These are phyloP conservation scores for Lathyrus sativus DNA, from an alignment of 306 rosid genomes.

Conservation along the genomic window DNA sequence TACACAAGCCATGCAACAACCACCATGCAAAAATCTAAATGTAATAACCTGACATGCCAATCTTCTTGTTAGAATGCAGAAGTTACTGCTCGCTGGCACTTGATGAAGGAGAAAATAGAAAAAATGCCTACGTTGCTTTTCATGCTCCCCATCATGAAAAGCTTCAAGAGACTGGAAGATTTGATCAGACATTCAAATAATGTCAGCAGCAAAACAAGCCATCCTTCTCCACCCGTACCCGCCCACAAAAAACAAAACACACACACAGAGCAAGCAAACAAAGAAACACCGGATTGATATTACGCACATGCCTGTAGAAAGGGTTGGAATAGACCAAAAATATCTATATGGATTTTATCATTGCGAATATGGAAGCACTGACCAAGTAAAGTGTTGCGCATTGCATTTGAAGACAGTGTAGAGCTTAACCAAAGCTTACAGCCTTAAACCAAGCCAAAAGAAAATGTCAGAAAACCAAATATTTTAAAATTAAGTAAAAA, in stretches of 20 bases:
- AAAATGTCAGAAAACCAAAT: too few species aligned
- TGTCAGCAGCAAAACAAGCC: conserved; percentile 33
- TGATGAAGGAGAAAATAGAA: conserved; percentile 96
- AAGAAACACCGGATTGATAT: too few species aligned
- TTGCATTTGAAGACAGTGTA: too few species aligned
- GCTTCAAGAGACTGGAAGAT: conserved; percentile 93
- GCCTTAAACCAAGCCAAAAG: too few species aligned
- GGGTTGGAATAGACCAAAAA: too few species aligned
- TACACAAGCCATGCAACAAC: conserved; percentile 29
- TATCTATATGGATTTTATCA: too few species aligned
- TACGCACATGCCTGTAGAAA: too few species aligned
- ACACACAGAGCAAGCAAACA: too few species aligned
- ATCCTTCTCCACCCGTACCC: conserved; percentile 22
- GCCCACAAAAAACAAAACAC: conserved; percentile 37
- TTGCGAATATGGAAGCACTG: too few species aligned
- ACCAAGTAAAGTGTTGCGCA: too few species aligned
- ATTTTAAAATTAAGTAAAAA: too few species aligned
- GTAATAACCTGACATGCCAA: conserved; percentile 85
- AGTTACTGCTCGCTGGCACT: conserved; percentile 94
- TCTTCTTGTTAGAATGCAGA: conserved; percentile 77
- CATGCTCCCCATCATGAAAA: conserved; percentile 95
- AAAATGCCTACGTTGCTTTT: conserved; percentile 91
- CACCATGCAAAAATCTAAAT: conserved; percentile 40
- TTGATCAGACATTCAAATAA: conserved; percentile 37
- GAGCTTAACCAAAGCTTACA: too few species aligned